Conservation (phyloP, 176 grass and related monocot genomes). For the Luzula sylvatica region DNA sequence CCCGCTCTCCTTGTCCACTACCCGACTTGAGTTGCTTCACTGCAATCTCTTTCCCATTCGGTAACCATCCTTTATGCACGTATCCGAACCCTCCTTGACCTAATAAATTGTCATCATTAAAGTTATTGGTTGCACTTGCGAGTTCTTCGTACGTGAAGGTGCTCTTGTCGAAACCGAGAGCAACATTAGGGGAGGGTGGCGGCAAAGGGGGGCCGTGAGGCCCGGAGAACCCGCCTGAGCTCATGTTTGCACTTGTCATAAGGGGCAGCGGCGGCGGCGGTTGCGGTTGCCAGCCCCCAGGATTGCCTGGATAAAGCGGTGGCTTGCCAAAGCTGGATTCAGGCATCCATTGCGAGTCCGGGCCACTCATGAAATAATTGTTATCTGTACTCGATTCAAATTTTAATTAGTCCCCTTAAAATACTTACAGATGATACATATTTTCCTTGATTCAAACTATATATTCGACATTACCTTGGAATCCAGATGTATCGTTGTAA, state of each 20-base stretch:
- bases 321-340: constrained; percentile 16
- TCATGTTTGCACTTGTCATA: constrained; percentile 16
- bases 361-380: constrained; percentile 28
- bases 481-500: constrained; percentile 32
- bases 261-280: constrained; percentile 1
- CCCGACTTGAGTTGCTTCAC: constrained; percentile 48
- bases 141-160: constrained; percentile 61
- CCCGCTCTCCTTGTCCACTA: constrained; percentile 48
- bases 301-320: constrained; percentile 5
- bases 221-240: constrained; percentile 12
- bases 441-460: neutral
- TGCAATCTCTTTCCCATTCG: constrained; percentile 36
- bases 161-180: constrained; percentile 30
- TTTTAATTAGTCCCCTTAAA: neutral
- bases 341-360: constrained; percentile 28
- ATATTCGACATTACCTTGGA: constrained; percentile 40
- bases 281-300: constrained; percentile 1
- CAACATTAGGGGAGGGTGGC: constrained; percentile 20
- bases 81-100: constrained; percentile 78
- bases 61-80: constrained; percentile 61
- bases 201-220: constrained; percentile 7
- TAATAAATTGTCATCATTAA: constrained; percentile 46
- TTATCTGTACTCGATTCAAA: constrained; percentile 7
- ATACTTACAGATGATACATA: neutral
- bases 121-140: constrained; percentile 33